A percentile compares a stretch with the other conserved stretches of the same genome.
Evolutionary conservation across 768 basidiomycete genomes (phyloP).

Genomic region (Trametes cubensis): DNA sequence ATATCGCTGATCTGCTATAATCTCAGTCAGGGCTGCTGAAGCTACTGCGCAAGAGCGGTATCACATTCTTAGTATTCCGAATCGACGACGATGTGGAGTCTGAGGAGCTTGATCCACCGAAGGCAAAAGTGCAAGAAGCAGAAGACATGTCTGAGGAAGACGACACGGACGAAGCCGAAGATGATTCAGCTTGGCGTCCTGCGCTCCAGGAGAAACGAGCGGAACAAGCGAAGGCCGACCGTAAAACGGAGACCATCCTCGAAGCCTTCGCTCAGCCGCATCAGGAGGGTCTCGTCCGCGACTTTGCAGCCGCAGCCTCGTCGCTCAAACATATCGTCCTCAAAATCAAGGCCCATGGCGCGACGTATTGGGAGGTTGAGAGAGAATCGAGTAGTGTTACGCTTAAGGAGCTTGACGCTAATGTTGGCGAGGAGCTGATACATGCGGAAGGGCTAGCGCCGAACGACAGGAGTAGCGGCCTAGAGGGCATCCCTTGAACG

Average conservation of each 20-base stretch:
- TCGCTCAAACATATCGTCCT: background rate
- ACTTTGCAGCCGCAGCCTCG: background rate
- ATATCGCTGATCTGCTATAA: background rate
- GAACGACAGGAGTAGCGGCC: background rate
- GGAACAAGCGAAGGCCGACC: background rate
- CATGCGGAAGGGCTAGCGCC: background rate
- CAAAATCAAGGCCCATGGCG: background rate
- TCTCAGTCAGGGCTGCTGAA: background rate
- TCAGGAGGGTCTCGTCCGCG: background rate
- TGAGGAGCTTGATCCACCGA: no score
- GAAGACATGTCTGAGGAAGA: no score
- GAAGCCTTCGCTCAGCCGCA: background rate
- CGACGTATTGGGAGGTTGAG: background rate
- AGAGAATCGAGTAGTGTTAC: background rate
- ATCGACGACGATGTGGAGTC: no score
- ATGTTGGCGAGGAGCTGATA: background rate
- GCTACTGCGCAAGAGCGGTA: background rate
- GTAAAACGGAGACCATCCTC: background rate
- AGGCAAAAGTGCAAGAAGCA: no score
- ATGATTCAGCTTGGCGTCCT: background rate
- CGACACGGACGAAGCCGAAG: no score
- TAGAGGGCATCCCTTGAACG: background rate
- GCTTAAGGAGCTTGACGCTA: background rate
- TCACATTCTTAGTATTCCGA: background rate
- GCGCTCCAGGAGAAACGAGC: background rate